Evolutionary conservation across 495 filamentous ascomycete species (phyloP).

Genomic region (Tuber indicum): DNA sequence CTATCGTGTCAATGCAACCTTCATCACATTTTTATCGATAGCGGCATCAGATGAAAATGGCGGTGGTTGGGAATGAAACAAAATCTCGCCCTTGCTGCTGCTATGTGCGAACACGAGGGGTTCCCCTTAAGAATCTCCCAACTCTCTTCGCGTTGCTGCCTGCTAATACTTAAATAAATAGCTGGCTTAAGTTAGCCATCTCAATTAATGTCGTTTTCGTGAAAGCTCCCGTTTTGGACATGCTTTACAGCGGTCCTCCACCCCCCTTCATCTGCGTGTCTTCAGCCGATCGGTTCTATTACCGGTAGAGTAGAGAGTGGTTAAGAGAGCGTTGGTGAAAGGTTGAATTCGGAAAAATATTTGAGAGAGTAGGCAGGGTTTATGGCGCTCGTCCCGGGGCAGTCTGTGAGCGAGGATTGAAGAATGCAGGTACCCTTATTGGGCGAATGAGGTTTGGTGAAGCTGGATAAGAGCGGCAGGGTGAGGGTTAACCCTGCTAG

Average conservation of each 20-base stretch:
- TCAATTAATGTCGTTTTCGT: background rate
- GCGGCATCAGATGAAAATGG: background rate
- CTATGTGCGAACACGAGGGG: background rate
- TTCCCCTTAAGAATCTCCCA: background rate
- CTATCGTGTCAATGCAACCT: background rate
- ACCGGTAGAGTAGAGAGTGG: background rate
- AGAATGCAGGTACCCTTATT: background rate
- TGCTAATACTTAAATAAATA: background rate
- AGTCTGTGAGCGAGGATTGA: background rate
- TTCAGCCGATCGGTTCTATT: background rate
- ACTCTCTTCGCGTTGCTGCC: background rate
- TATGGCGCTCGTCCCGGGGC: background rate
- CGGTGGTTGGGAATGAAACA: background rate
- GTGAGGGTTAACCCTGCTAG: background rate
- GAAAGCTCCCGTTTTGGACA: background rate
- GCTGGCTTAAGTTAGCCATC: background rate
- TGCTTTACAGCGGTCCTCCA: background rate
- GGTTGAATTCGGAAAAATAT: background rate
- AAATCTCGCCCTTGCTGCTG: background rate
- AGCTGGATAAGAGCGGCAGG: background rate
- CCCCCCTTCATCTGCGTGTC: background rate
- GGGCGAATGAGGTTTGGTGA: background rate
- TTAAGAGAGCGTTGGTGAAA: background rate
- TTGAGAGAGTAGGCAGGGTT: background rate
- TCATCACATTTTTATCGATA: constrained; percentile 3